These are phyloP conservation scores for Cercophora samala DNA, from an alignment of 495 filamentous ascomycete species.

Conservation along the genomic window DNA sequence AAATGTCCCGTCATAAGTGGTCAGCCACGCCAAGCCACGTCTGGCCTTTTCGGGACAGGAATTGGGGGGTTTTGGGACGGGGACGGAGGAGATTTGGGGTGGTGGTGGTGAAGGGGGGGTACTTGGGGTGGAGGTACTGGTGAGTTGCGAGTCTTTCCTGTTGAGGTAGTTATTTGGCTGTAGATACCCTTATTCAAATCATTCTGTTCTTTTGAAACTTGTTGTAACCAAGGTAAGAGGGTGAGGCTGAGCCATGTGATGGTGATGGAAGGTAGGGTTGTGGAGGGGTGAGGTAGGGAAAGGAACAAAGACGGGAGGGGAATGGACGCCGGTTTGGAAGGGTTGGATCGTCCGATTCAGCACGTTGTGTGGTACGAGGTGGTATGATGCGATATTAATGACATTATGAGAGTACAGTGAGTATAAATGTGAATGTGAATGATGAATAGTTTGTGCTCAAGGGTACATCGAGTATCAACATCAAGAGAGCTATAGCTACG, in stretches of 20 bases:
- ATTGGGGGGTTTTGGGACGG: neutral
- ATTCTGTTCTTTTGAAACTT: neutral
- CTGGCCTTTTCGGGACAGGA: neutral
- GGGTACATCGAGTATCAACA: no score
- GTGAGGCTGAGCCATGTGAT: neutral
- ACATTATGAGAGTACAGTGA: no score
- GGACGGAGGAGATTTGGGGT: neutral
- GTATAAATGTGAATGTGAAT: no score
- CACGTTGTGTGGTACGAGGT: no score
- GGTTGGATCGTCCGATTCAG: no score
- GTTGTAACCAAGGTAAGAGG: neutral
- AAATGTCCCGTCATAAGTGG: neutral
- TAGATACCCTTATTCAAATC: neutral
- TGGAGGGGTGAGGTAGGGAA: neutral
- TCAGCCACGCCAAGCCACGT: neutral
- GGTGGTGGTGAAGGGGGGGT: no score
- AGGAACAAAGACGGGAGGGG: neutral
- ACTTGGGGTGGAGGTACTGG: neutral
- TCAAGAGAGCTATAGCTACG: no score
- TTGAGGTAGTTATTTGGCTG: neutral
- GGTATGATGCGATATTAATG: no score
- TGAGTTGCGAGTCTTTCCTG: neutral
- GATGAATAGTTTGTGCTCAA: no score
- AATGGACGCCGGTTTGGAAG: neutral
- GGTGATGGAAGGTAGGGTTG: neutral